Base-by-base conservation (phyloP, 805 yeast genomes). In the Pichia sporocuriosa region DNA sequence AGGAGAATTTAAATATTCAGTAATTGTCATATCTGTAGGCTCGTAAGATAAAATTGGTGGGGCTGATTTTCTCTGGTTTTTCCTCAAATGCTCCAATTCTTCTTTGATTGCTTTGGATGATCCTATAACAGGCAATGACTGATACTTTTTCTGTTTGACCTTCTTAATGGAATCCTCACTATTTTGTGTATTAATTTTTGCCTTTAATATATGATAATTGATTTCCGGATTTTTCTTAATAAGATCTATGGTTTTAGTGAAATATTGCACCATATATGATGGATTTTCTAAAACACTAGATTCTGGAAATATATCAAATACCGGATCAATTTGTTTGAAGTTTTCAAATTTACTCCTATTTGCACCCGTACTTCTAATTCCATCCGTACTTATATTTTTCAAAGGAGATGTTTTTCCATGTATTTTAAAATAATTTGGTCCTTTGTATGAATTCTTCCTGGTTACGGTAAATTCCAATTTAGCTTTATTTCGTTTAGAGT, bases 1-100 rank as follows among this genome's bases (percentile, higher is more conserved):
- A 1, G 51, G 48, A 6, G 48, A 42, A 21, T 40, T 45, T 13
- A 45, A 31, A 29, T 47, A 47, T 32, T 47, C 51, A 6, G 34
- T 20, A 35, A 47, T 42, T 11, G 47, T 30, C 44, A 47, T 37
- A 12, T 29, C 20, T 16, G 43, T 27, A n/a, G 46, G 51, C 16
- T n/a, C 30, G 36, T 47, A 47, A 13, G 27, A 11, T 15, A 47
- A 28, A n/a, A 22, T 24, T 13, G 37, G 37, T 9, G 49, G 49
- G 16, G 44, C 41, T 10, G 51, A 47, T 30, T 40, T 22, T 22
- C 50, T 35, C 22, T 47, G 39, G 6, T 20, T 25, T n/a, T 35
- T 37, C 10, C 30, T 22, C 13, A 33, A 12, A n/a, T 22, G 10
- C 3, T 26, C 19, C 10, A 30, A 21, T 13, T 36, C 30, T 1